Conservation (phyloP, 164 flowering plant genomes). For the Umbellularia californica region DNA sequence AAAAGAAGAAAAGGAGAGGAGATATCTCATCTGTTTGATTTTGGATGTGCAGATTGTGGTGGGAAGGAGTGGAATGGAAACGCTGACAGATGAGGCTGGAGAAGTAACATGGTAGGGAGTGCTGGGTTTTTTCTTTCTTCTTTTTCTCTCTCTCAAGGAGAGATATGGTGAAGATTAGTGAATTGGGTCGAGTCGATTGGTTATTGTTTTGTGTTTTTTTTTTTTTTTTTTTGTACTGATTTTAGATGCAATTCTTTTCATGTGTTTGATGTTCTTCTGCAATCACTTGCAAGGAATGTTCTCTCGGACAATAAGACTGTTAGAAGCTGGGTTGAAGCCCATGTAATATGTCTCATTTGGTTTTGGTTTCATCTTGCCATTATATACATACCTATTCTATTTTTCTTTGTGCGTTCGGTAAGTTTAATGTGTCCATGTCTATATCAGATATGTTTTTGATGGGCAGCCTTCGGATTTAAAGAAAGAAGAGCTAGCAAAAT, state of each 20-base stretch:
- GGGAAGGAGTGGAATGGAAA: slow-evolving; percentile 86
- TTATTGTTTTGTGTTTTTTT: neutral
- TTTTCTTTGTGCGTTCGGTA: neutral
- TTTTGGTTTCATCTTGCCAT: neutral
- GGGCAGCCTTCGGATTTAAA: slow-evolving; percentile 93
- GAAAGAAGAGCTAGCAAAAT: slow-evolving; percentile 84
- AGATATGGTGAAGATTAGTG: too few species aligned
- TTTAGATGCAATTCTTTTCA: neutral
- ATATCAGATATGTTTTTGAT: slow-evolving; percentile 86
- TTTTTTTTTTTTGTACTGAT: neutral
- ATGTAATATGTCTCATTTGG: slow-evolving; percentile 43
- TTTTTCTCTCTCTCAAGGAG: neutral
- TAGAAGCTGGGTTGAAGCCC: slow-evolving; percentile 96
- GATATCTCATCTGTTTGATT: neutral
- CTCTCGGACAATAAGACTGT: slow-evolving; percentile 76
- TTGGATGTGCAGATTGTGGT: slow-evolving; percentile 68
- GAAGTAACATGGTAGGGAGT: slow-evolving; percentile 82
- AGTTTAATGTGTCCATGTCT: neutral
- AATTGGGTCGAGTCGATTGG: neutral
- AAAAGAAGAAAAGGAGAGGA: neutral
- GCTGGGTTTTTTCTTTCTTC: neutral
- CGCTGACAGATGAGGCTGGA: slow-evolving; percentile 97
- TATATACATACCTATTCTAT: neutral
- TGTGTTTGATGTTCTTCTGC: slow-evolving; percentile 3
- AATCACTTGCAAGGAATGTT: slow-evolving; percentile 99